Conservation (phyloP, 768 basidiomycete species). For the Suillus hirtellus region DNA sequence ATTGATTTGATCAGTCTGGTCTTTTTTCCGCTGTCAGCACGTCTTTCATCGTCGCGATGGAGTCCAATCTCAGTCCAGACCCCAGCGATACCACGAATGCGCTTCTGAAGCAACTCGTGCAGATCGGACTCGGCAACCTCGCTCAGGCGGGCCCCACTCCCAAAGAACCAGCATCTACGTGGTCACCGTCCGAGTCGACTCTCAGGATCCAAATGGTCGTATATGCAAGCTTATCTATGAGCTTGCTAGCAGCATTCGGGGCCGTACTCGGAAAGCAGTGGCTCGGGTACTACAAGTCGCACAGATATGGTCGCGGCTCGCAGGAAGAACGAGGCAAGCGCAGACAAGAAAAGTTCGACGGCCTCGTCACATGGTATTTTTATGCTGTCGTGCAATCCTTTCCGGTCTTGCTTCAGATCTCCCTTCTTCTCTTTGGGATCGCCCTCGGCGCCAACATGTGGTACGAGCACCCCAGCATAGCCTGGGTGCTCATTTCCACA, state of each 20-base stretch:
- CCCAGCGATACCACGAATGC: too few species aligned
- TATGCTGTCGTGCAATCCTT: slow-evolving; percentile 10
- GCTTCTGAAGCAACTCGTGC: too few species aligned
- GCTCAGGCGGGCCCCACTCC: too few species aligned
- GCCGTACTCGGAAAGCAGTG: too few species aligned
- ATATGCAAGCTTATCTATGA: too few species aligned
- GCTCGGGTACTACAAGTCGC: not conserved
- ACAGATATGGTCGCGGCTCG: slow-evolving; percentile 7
- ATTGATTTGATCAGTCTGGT: slow-evolving; percentile 11
- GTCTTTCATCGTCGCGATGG: too few species aligned
- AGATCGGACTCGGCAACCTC: too few species aligned
- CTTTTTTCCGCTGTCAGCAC: not conserved
- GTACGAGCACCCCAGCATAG: not conserved
- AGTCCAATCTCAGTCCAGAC: too few species aligned
- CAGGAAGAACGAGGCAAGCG: slow-evolving; percentile 8
- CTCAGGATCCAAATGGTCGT: too few species aligned
- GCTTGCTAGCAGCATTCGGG: too few species aligned
- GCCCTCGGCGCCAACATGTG: slow-evolving; percentile 11
- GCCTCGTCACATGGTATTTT: slow-evolving; percentile 16
- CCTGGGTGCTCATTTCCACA: not conserved
- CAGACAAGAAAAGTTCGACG: slow-evolving; percentile 14
- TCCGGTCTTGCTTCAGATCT: slow-evolving; percentile 16
- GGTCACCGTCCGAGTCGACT: too few species aligned
- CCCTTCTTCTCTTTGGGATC: slow-evolving; percentile 16
- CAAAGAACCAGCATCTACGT: not conserved